Conservation (phyloP, 2,329 filamentous ascomycete species). For the Rhexocercosporidium sp. region DNA sequence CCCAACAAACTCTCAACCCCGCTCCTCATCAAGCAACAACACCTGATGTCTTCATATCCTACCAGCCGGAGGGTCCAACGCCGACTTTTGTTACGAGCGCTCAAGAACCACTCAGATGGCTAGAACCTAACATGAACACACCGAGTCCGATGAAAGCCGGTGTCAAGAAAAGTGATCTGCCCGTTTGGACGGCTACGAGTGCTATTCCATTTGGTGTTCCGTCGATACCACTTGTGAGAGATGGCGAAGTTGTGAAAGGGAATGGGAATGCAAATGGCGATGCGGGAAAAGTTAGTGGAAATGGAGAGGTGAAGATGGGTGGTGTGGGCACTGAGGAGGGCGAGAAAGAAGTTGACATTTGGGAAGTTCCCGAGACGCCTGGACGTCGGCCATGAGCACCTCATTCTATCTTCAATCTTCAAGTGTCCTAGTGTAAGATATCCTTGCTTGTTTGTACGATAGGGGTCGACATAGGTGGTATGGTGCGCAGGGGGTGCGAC, state of each 20-base stretch:
- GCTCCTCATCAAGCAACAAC: background rate
- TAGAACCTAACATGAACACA: slow-evolving; percentile 52
- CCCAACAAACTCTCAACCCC: background rate
- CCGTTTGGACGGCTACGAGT: slow-evolving; percentile 41
- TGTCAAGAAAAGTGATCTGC: slow-evolving; percentile 29
- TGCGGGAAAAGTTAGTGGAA: background rate
- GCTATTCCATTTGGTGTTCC: slow-evolving; percentile 40
- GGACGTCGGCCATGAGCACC: background rate
- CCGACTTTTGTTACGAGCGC: slow-evolving; percentile 45
- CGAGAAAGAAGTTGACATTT: slow-evolving; percentile 35
- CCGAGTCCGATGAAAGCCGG: slow-evolving; percentile 34
- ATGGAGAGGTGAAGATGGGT: background rate
- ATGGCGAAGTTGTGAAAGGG: background rate
- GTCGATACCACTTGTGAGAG: background rate
- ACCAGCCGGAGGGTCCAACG: slow-evolving; percentile 59
- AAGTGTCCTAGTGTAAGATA: background rate
- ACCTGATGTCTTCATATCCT: slow-evolving; percentile 55
- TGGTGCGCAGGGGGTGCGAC: no score
- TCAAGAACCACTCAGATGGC: slow-evolving; percentile 54
- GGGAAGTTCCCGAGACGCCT: slow-evolving; percentile 46
- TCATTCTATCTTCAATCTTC: background rate
- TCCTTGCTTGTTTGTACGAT: background rate
- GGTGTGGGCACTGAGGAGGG: slow-evolving; percentile 19
- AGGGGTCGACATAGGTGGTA: background rate
- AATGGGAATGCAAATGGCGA: background rate